Base-by-base conservation (phyloP, 1,139 yeast genomes). In the Yamadazyma blattariae region DNA sequence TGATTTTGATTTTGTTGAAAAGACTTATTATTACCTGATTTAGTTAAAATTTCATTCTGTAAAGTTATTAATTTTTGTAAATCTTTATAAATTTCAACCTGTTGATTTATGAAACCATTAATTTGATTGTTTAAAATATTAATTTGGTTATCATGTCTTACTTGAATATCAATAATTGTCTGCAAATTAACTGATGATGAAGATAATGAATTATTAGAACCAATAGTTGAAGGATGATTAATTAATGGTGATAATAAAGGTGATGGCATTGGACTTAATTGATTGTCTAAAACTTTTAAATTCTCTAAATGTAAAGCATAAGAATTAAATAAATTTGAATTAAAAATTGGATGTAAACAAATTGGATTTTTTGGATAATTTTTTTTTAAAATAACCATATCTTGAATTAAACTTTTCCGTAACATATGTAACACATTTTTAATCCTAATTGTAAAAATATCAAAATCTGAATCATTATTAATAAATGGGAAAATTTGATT, bases 401-500 rank as follows among this genome's bases (percentile, higher is more conserved):
- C 70, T 45, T 64, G 70, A 22, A 59, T 48, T 25, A 64, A 44
- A 24, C 52, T 46, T 25, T 52, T 44, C 34, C 68, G 44, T 21
- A 64, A 46, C 42, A 47, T 40, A 3, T 37, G 32, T 21, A 63
- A 46, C 12, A 58, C 50, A 9, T 41, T 44, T 25, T 45, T 49
- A n/a, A 56, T 41, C 32, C 50, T 40, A 13, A 44, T 34, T 14
- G 45, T 37, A 30, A 44, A 40, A 16, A 44, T 42, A 27, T 42
- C 46, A 17, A 45, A 35, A 25, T 37, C 42, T 9, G 40, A 43
- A 27, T 45, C 45, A 7, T 45, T 47, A 32, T 53, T 45, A 13
- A 57, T 46, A 37, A 63, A 61, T 2, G 69, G 67, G 44, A 64
- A 64, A 5, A 64, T 55, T 35, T 52, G 54, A 8, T 44, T 31